Percentiles rank a stretch among this genome's conserved stretches.
Conservation (phyloP, 2,329 filamentous ascomycete species). For the Raffaelea ambrosiae region DNA sequence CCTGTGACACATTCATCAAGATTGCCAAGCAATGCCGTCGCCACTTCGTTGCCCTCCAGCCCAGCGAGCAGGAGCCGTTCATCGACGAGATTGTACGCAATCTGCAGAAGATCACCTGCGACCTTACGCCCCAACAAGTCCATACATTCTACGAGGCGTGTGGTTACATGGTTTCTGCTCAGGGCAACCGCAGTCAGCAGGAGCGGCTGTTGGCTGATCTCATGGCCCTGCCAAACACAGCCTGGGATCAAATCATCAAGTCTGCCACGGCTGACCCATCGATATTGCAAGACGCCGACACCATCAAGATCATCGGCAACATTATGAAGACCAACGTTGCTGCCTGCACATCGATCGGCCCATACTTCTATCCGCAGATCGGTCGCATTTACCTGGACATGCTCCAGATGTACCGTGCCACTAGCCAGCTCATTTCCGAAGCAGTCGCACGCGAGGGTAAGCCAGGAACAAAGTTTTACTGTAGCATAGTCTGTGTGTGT, state of each 20-base stretch:
- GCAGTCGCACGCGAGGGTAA: constrained; percentile 77
- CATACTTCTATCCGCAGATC: constrained; percentile 97
- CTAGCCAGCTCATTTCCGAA: constrained; percentile 93
- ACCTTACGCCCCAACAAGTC: constrained; percentile 91
- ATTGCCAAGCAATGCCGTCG: constrained; percentile 97
- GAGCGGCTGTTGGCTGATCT: constrained; percentile 84
- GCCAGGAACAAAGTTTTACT: constrained; percentile 10
- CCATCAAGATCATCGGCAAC: constrained; percentile 97
- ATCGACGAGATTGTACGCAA: constrained; percentile 98
- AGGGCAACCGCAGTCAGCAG: constrained; percentile 90
- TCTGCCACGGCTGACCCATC: constrained; percentile 77
- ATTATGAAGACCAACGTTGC: constrained; percentile 99
- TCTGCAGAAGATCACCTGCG: constrained; percentile 90
- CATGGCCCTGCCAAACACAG: constrained; percentile 87
- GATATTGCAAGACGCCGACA: constrained; percentile 84
- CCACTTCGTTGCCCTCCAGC: constrained; percentile 93
- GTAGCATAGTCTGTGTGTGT: neutral
- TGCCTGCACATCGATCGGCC: constrained; percentile 92
- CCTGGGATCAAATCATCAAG: constrained; percentile 92
- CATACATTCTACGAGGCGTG: constrained; percentile 99
- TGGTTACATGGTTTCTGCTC: constrained; percentile 97
- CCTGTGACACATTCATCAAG: constrained; percentile 99
- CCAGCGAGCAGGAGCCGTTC: constrained; percentile 89
- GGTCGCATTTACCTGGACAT: constrained; percentile 97
- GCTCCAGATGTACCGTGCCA: constrained; percentile 97